A percentile compares a stretch with the other conserved stretches of the same genome.
Conservation (phyloP, 495 filamentous ascomycete genomes). For the Tuber indicum region DNA sequence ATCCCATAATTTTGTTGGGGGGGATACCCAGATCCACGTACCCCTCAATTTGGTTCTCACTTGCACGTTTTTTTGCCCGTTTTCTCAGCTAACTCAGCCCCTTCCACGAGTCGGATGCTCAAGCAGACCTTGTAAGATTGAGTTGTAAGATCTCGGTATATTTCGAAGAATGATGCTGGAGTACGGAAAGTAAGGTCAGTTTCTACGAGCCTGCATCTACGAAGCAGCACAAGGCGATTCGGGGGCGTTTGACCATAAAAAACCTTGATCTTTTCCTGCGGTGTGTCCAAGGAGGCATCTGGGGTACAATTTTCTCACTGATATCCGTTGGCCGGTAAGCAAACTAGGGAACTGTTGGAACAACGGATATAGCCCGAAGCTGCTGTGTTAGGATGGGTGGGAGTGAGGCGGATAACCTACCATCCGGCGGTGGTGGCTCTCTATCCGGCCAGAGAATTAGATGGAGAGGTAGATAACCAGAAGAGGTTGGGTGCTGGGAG, state of each 20-base stretch:
- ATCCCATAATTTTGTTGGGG: conserved; percentile 59
- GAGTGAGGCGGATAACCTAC: not conserved
- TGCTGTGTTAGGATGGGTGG: not conserved
- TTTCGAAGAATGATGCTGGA: conserved; percentile 32
- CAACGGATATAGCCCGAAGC: not conserved
- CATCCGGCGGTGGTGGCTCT: not conserved
- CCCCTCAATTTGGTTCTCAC: conserved; percentile 15
- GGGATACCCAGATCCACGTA: conserved; percentile 42
- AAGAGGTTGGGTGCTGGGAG: not conserved
- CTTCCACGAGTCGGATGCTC: conserved; percentile 28
- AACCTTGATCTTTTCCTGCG: conserved; percentile 31
- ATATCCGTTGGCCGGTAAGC: not conserved
- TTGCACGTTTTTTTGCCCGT: conserved; percentile 31
- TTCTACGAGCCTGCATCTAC: not conserved
- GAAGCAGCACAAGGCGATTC: conserved; percentile 19
- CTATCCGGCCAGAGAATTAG: not conserved
- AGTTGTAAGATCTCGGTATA: conserved; percentile 34
- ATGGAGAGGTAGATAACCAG: not conserved
- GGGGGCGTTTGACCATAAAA: conserved; percentile 29
- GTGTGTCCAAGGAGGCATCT: conserved; percentile 16
- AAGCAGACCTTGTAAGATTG: conserved; percentile 23
- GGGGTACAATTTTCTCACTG: not conserved
- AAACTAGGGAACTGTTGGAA: not conserved
- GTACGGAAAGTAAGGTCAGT: not conserved
- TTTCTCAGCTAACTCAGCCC: conserved; percentile 35